These are phyloP conservation scores for Melastoma candidum DNA, from an alignment of 441 rosid genomes.

Conservation along the genomic window DNA sequence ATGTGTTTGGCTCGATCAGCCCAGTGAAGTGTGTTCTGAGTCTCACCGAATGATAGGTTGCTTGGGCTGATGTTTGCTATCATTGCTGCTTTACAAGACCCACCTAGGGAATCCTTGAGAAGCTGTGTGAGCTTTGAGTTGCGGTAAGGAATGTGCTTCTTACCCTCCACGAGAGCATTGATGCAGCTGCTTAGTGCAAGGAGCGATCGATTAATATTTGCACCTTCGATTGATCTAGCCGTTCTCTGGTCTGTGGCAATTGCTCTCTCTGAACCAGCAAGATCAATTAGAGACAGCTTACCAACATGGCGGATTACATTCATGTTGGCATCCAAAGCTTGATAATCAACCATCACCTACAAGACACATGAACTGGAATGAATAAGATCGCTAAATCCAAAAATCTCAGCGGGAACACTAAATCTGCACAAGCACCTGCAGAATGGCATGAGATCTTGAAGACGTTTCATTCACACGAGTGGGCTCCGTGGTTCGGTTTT, in stretches of 20 bases:
- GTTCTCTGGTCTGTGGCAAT: constrained; percentile 89
- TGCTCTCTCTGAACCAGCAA: constrained; percentile 97
- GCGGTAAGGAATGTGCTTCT: constrained; percentile 81
- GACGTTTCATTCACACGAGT: constrained; percentile 90
- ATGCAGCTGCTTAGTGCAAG: constrained; percentile 93
- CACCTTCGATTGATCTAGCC: constrained; percentile 83
- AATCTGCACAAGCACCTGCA: constrained; percentile 40
- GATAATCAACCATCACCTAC: constrained; percentile 73
- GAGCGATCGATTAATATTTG: constrained; percentile 86
- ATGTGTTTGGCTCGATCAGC: constrained; percentile 94
- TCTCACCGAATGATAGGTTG: constrained; percentile 80
- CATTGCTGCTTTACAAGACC: constrained; percentile 88
- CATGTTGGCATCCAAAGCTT: constrained; percentile 55
- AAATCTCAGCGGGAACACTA: not conserved
- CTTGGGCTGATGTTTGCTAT: constrained; percentile 91
- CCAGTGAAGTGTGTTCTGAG: constrained; percentile 95
- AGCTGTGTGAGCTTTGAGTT: constrained; percentile 95
- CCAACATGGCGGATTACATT: constrained; percentile 55
- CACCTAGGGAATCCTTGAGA: constrained; percentile 88
- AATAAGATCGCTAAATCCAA: not conserved
- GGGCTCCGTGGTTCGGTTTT: constrained; percentile 90
- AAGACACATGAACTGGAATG: not conserved
- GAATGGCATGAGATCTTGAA: constrained; percentile 90
- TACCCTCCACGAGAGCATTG: constrained; percentile 93
- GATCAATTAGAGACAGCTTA: constrained; percentile 86